These are phyloP conservation scores for Pichia occidentalis DNA, from an alignment of 805 yeast genomes.

Conservation along the genomic window DNA sequence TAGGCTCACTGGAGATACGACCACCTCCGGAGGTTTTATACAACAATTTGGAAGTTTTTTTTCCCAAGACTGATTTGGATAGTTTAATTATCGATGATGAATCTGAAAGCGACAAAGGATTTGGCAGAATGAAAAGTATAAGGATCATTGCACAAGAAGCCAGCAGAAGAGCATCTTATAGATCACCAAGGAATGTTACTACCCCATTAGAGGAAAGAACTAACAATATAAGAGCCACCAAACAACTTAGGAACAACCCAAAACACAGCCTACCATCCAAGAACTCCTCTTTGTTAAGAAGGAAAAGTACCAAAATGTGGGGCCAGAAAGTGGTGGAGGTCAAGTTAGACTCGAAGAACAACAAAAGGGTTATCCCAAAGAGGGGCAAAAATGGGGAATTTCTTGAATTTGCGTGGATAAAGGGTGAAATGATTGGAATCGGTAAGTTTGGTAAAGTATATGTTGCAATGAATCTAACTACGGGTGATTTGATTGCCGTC, in stretches of 20 bases:
- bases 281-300: constrained; percentile 41
- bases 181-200: constrained; percentile 30
- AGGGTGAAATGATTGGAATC: constrained; percentile 92
- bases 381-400: constrained; percentile 45
- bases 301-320: constrained; percentile 95
- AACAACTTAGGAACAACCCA: too few relatives aligned
- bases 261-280: neutral
- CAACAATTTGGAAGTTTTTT: constrained; percentile 83
- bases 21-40: constrained; percentile 95
- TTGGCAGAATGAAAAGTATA: constrained; percentile 79
- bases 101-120: constrained; percentile 33
- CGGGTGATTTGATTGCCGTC: constrained; percentile 98
- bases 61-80: constrained; percentile 89
- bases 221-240: neutral
- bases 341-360: constrained; percentile 53
- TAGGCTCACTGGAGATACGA: constrained; percentile 53
- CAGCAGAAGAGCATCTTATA: constrained; percentile 37
- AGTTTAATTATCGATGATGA: constrained; percentile 74
- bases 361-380: constrained; percentile 4
- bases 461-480: constrained; percentile 86
- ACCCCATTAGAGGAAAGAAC: constrained; percentile 23
- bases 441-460: constrained; percentile 96
- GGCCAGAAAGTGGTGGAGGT: constrained; percentile 91
- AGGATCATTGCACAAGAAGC: constrained; percentile 94
- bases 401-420: constrained; percentile 89